Evolutionary conservation across 164 flowering plant species (phyloP).

Genomic region (Akebia trifoliata): DNA sequence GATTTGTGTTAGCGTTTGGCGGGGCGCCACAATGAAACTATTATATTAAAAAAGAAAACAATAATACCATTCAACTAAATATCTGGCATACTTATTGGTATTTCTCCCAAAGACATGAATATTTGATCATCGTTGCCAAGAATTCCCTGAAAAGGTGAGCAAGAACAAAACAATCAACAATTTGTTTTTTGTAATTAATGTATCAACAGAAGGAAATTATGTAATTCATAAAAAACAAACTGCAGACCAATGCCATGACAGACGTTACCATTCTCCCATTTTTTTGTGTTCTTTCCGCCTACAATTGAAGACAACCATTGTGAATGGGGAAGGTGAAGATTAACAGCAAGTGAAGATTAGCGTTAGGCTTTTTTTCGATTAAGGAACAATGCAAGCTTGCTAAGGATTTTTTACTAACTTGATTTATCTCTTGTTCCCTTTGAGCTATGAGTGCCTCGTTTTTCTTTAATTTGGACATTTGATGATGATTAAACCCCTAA

Average conservation of each 20-base stretch:
- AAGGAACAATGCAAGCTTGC: neutral
- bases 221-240: neutral
- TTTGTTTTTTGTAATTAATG: neutral
- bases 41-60: constrained; percentile 16
- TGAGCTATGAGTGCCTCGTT: too few species aligned
- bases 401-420: constrained; percentile 6
- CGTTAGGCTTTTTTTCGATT: neutral
- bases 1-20: too few species aligned
- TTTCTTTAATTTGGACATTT: too few species aligned
- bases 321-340: too few species aligned
- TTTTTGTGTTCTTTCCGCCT: constrained; percentile 87
- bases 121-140: constrained; percentile 76
- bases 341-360: too few species aligned
- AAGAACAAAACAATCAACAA: too few species aligned
- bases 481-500: too few species aligned
- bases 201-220: too few species aligned
- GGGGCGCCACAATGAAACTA: too few species aligned
- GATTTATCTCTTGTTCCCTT: too few species aligned
- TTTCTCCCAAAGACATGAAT: constrained; percentile 82
- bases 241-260: too few species aligned
- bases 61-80: constrained; percentile 26
- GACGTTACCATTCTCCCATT: constrained; percentile 90
- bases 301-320: constrained; percentile 17
- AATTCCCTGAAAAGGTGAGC: constrained; percentile 53
- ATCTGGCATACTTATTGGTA: constrained; percentile 73